phyloP scores from a whole-genome alignment of 2,329 filamentous ascomycete species.

The Colletotrichum tropicale region DNA sequence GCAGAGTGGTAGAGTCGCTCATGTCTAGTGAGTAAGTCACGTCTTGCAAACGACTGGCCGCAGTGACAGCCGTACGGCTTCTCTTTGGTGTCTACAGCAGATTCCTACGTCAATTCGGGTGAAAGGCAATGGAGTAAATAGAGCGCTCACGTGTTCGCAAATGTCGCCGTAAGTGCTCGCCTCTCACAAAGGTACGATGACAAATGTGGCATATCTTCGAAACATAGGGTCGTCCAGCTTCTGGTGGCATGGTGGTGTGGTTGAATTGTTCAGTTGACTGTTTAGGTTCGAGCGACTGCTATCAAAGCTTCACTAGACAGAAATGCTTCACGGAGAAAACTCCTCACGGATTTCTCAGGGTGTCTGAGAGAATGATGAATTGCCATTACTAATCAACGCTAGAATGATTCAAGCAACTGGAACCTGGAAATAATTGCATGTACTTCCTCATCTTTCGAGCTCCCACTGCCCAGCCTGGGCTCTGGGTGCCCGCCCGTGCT shows the following conservation, averaged over 20 bases:
- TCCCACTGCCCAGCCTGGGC: not conserved
- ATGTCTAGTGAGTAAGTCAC: not conserved
- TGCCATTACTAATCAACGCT: not conserved
- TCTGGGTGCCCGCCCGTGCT: not conserved
- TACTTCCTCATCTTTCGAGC: not conserved
- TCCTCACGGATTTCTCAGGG: not conserved
- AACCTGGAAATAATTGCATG: not conserved
- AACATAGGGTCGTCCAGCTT: not conserved
- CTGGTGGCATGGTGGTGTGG: not conserved
- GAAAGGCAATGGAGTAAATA: not conserved
- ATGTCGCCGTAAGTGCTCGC: not conserved
- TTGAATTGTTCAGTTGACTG: not conserved
- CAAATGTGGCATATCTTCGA: not conserved
- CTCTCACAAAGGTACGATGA: not conserved
- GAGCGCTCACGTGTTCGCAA: not conserved
- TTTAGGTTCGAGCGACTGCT: not conserved
- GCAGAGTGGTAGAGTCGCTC: not conserved
- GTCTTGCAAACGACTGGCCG: not conserved
- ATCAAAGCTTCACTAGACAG: not conserved
- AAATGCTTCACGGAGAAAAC: not conserved
- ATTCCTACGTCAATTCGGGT: not conserved
- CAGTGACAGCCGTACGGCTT: slow-evolving; percentile 1
- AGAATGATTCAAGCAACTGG: not conserved
- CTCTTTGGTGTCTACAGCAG: not conserved
- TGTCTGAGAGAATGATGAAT: not conserved